Evolutionary conservation across 495 filamentous ascomycete genomes (phyloP), one percentile per base, ranked within the genome.

Genomic region (Aspergillus steynii): DNA sequence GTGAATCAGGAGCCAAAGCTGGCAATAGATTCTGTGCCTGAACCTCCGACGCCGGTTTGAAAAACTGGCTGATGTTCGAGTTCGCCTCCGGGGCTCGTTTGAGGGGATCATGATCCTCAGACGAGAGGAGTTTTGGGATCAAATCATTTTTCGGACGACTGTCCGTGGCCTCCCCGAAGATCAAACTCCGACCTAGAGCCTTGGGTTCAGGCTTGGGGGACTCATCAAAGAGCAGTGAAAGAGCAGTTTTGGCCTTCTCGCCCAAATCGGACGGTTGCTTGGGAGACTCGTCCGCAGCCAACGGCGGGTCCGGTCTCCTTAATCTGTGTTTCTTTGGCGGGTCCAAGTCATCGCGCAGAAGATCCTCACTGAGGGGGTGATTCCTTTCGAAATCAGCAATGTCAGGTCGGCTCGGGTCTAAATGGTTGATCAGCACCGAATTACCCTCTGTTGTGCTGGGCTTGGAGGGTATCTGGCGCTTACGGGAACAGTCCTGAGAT

Each of bases 361-460:
- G 26, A 14, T 50, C 2, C 25, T 26, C 27, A 50, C 48, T 50
- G 4, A 29, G n/a, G 20, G 48, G 48, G 10, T 50, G 20, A 12
- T 50, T 50, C 9, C n/a, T 27, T 52, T 70, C 73, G 62, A 65
- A 54, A 31, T 65, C 58, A 10, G 80, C 79, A 61, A 82, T 65
- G 58, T 83, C 79, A 46, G 78, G 81, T 61, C 70, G 70, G 61
- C 77, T 74, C 58, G 75, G 75, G 46, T 67, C 79, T 73, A 82
- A 62, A 74, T 69, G 67, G n/a, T 68, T 64, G 60, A 83, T 78
- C 63, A 82, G 77, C 66, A 81, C 78, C 59, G 73, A 71, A 68
- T 82, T 77, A 63, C 75, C 78, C 60, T 66, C 65, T 56, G 64
- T 67, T 55, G 74, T 70, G 67, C 59, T 60, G 37, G 55, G 56